Evolutionary conservation across 441 rosid genomes (phyloP).

Genomic region (Populus hybrid): DNA sequence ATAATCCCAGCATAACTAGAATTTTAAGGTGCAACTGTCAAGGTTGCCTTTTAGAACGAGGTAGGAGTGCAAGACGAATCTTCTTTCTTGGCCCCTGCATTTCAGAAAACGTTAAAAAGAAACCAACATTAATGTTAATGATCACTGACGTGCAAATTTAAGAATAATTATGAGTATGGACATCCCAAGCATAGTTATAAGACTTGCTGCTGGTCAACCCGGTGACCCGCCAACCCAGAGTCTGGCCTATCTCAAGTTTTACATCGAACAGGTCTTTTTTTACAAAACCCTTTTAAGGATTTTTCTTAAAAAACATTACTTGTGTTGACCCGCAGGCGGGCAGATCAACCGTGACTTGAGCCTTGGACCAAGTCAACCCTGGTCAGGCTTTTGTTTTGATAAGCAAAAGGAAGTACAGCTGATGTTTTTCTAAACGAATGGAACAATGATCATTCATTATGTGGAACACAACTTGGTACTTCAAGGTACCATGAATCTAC

Average conservation of each 20-base stretch:
- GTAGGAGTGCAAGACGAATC: slow-evolving; percentile 66
- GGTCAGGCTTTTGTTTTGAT: not conserved
- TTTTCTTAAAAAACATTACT: not conserved
- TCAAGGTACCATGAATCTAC: not conserved
- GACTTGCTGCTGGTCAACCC: not conserved
- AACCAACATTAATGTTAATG: not conserved
- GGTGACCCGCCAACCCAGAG: not conserved
- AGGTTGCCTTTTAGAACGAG: slow-evolving; percentile 50
- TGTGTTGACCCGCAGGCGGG: not conserved
- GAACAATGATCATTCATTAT: not conserved
- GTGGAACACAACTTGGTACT: not conserved
- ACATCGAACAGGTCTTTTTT: not conserved
- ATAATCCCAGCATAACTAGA: not conserved
- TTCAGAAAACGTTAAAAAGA: slow-evolving; percentile 6
- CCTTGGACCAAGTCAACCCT: not conserved
- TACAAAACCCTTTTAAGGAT: not conserved
- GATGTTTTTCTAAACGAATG: not conserved
- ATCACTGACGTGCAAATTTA: not conserved
- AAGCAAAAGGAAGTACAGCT: not conserved
- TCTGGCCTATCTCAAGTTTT: not conserved
- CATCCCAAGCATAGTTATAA: not conserved
- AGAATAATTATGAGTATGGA: not conserved
- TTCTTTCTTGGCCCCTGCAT: slow-evolving; percentile 95
- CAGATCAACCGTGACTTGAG: not conserved
- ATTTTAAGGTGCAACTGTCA: slow-evolving; percentile 7